phyloP scores from a whole-genome alignment of 306 rosid species.

The Glycine latifolia region DNA sequence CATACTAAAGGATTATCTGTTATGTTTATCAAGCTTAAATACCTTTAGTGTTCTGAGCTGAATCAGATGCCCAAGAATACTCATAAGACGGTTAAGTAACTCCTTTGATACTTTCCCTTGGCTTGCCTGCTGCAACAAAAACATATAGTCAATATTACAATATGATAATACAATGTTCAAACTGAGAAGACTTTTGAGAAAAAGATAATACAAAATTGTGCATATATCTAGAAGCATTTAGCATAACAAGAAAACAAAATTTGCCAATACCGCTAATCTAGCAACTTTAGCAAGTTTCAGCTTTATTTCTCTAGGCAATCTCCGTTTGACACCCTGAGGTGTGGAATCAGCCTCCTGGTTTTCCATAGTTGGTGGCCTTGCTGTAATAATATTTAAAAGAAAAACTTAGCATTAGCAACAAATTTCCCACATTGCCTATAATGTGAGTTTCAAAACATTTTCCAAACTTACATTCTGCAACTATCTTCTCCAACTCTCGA shows the following conservation, averaged over 20 bases:
- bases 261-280: slow-evolving; percentile 79
- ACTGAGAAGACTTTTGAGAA: neutral
- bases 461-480: slow-evolving; percentile 82
- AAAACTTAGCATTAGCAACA: slow-evolving; percentile 31
- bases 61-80: slow-evolving; percentile 90
- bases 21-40: slow-evolving; percentile 35
- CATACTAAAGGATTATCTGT: slow-evolving; percentile 8
- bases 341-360: slow-evolving; percentile 81
- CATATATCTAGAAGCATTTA: slow-evolving; percentile 34
- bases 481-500: slow-evolving; percentile 88
- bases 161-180: neutral
- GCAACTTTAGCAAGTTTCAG: slow-evolving; percentile 98
- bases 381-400: slow-evolving; percentile 57
- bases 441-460: slow-evolving; percentile 37
- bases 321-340: slow-evolving; percentile 85
- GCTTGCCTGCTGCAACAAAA: slow-evolving; percentile 84
- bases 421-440: slow-evolving; percentile 35
- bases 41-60: slow-evolving; percentile 99
- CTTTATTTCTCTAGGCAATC: slow-evolving; percentile 95
- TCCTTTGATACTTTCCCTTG: slow-evolving; percentile 91
- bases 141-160: slow-evolving; percentile 32
- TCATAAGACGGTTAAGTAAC: slow-evolving; percentile 87
- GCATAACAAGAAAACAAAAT: slow-evolving; percentile 41
- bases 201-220: slow-evolving; percentile 8
- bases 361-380: slow-evolving; percentile 90